Percentiles rank a stretch among this genome's conserved stretches.
Conservation (phyloP, 805 yeast species). For the Lipomyces yamadae region DNA sequence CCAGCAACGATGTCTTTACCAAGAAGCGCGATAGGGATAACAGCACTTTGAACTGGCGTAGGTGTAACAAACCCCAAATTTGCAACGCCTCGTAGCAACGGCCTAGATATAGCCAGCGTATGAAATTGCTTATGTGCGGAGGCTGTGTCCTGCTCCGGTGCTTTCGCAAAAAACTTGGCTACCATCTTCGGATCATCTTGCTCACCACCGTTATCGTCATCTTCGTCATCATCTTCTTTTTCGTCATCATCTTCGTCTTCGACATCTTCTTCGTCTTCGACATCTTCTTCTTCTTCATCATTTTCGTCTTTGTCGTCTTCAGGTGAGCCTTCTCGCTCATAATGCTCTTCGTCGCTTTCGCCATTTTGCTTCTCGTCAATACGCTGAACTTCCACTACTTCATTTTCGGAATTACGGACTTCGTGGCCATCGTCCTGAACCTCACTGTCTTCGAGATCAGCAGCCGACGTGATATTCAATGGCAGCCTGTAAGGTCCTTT, state of each 20-base stretch:
- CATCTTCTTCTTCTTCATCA: conserved; percentile 45
- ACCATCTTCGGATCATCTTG: conserved; percentile 82
- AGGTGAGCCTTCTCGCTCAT: conserved; percentile 41
- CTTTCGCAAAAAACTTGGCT: conserved; percentile 73
- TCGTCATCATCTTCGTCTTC: conserved; percentile 44
- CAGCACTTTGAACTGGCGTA: conserved; percentile 90
- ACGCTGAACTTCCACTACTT: conserved; percentile 11
- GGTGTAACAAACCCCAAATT: conserved; percentile 85
- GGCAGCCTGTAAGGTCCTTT: conserved; percentile 38
- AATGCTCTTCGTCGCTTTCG: conserved; percentile 47
- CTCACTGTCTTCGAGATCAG: conserved; percentile 38
- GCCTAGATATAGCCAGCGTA: conserved; percentile 82
- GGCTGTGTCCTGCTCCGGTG: conserved; percentile 57
- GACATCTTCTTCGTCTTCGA: conserved; percentile 39
- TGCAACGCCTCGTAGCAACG: conserved; percentile 80
- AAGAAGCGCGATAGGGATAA: conserved; percentile 87
- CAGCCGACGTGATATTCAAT: conserved; percentile 37
- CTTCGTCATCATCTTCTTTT: conserved; percentile 43
- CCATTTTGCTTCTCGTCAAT: neutral
- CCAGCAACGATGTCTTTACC: conserved; percentile 99
- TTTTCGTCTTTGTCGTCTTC: conserved; percentile 45
- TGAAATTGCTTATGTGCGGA: conserved; percentile 70
- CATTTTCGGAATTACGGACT: conserved; percentile 46
- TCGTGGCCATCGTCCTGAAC: conserved; percentile 53
- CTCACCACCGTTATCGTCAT: conserved; percentile 48